Evolutionary conservation across 2,329 filamentous ascomycete genomes (phyloP).

Genomic region (Leptosphaerulina australis): DNA sequence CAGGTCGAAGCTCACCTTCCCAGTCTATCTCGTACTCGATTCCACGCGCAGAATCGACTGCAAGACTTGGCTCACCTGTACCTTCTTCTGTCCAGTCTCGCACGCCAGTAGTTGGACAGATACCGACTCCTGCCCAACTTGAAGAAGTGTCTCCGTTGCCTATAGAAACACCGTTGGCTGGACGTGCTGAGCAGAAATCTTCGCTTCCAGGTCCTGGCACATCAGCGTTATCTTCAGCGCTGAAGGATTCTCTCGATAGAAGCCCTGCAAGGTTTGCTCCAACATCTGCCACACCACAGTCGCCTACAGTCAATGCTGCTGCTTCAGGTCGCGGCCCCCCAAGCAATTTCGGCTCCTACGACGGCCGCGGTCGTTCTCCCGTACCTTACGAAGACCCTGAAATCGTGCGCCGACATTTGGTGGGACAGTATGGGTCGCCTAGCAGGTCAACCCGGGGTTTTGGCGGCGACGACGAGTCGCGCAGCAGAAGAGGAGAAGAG

Average conservation of each 20-base stretch:
- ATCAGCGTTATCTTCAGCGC: slow-evolving; percentile 86
- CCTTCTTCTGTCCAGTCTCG: slow-evolving; percentile 53
- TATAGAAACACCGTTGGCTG: slow-evolving; percentile 67
- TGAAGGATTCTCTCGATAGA: slow-evolving; percentile 74
- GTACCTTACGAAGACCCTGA: slow-evolving; percentile 85
- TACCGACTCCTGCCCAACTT: slow-evolving; percentile 58
- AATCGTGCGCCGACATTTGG: slow-evolving; percentile 90
- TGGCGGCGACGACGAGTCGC: slow-evolving; percentile 35
- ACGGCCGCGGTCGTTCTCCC: slow-evolving; percentile 63
- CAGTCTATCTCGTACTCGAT: slow-evolving; percentile 47
- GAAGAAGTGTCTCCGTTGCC: slow-evolving; percentile 44
- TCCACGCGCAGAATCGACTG: slow-evolving; percentile 60
- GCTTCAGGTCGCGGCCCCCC: slow-evolving; percentile 61
- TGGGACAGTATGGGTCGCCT: slow-evolving; percentile 51
- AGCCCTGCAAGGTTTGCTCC: slow-evolving; percentile 72
- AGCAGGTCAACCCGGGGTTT: slow-evolving; percentile 39
- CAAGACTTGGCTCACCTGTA: slow-evolving; percentile 61
- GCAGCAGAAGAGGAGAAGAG: slow-evolving; percentile 53
- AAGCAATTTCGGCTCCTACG: slow-evolving; percentile 86
- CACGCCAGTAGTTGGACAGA: slow-evolving; percentile 58
- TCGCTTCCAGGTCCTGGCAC: slow-evolving; percentile 77
- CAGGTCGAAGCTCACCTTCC: slow-evolving; percentile 36
- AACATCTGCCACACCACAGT: slow-evolving; percentile 60
- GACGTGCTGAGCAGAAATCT: slow-evolving; percentile 60
- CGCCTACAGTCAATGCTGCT: slow-evolving; percentile 55